Conservation (phyloP, 2,329 filamentous ascomycete genomes). For the Trichoderma sp. region DNA sequence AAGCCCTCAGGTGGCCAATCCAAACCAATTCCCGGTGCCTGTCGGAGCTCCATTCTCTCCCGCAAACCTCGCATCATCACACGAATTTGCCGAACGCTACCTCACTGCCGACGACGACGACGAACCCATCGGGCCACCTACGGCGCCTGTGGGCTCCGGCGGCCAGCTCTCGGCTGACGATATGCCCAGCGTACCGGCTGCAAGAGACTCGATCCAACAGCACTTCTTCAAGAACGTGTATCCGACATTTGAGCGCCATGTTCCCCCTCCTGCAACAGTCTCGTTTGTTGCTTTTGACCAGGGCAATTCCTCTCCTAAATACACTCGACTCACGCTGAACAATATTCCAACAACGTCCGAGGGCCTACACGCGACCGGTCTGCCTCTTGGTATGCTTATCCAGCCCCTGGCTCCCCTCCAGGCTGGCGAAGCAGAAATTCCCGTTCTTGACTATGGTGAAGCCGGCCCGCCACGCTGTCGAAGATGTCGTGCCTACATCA, state of each 20-base stretch:
- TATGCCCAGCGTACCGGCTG: slow-evolving; percentile 85
- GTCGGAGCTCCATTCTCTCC: slow-evolving; percentile 47
- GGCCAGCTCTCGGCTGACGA: slow-evolving; percentile 82
- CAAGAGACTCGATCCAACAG: slow-evolving; percentile 79
- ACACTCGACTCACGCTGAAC: slow-evolving; percentile 87
- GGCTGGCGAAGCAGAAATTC: slow-evolving; percentile 82
- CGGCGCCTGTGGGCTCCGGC: slow-evolving; percentile 36
- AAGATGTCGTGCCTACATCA: slow-evolving; percentile 94
- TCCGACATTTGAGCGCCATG: slow-evolving; percentile 91
- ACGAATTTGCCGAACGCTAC: slow-evolving; percentile 35
- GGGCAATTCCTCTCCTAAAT: slow-evolving; percentile 94
- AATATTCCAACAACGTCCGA: slow-evolving; percentile 86
- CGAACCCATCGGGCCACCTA: slow-evolving; percentile 37
- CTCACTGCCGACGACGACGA: slow-evolving; percentile 38
- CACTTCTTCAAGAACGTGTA: slow-evolving; percentile 89
- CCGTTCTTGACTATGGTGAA: slow-evolving; percentile 94
- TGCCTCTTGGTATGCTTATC: slow-evolving; percentile 85
- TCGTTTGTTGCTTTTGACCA: slow-evolving; percentile 96
- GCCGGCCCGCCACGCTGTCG: slow-evolving; percentile 86
- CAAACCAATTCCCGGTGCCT: slow-evolving; percentile 65
- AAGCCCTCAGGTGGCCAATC: slow-evolving; percentile 42
- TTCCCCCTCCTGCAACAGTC: slow-evolving; percentile 84
- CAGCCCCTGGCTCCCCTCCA: slow-evolving; percentile 86
- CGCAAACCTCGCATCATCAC: slow-evolving; percentile 33
- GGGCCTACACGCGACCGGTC: slow-evolving; percentile 74